phyloP scores from a whole-genome alignment of 305 asterid species.

The Euphrasia arctica region DNA sequence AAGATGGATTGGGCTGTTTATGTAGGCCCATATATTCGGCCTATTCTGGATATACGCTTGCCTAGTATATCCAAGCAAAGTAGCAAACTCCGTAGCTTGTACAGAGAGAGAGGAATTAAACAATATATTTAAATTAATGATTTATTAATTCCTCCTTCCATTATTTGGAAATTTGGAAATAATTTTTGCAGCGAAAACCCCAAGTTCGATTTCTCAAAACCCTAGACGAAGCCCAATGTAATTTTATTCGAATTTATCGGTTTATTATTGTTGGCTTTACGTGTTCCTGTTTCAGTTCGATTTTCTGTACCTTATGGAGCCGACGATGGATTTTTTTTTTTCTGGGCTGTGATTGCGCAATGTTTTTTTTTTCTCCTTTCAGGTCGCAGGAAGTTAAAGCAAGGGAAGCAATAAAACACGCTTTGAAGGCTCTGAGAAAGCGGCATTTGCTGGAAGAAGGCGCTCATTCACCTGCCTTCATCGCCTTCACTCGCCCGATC shows the following conservation, averaged over 20 bases:
- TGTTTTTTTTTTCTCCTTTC: slow-evolving; percentile 13
- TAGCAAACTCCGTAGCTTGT: too few relatives aligned
- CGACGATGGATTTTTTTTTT: slow-evolving; percentile 12
- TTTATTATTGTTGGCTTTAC: background rate
- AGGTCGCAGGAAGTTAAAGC: slow-evolving; percentile 64
- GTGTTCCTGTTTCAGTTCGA: background rate
- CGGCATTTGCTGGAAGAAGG: slow-evolving; percentile 91
- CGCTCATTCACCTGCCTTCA: slow-evolving; percentile 84
- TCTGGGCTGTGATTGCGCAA: background rate
- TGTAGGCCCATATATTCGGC: too few relatives aligned
- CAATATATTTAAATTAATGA: too few relatives aligned
- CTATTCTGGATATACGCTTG: too few relatives aligned
- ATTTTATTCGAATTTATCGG: slow-evolving; percentile 17
- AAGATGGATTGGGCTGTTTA: too few relatives aligned
- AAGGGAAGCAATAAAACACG: slow-evolving; percentile 64
- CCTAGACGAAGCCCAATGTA: slow-evolving; percentile 34
- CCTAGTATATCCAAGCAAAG: too few relatives aligned
- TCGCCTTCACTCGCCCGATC: slow-evolving; percentile 76
- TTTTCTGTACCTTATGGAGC: slow-evolving; percentile 8
- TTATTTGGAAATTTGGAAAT: background rate
- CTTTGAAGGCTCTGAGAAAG: slow-evolving; percentile 67
- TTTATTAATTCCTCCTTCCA: background rate
- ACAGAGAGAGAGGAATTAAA: too few relatives aligned
- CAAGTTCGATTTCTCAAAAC: slow-evolving; percentile 21
- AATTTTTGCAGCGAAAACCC: slow-evolving; percentile 19